These are phyloP conservation scores for Hansenula lynferdii DNA, from an alignment of 1,139 yeast species.

Conservation along the genomic window DNA sequence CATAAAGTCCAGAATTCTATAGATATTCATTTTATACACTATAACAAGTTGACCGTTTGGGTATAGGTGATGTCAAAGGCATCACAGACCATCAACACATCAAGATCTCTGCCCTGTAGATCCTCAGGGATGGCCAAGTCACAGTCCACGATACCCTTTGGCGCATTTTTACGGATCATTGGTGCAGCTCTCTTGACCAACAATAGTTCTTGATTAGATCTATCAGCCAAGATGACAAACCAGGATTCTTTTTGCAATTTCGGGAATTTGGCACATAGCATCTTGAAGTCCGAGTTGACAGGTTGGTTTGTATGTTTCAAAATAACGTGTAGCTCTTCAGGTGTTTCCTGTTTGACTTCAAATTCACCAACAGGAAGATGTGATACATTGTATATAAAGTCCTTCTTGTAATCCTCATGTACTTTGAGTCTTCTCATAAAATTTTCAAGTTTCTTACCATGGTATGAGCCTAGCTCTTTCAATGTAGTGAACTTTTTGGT, in stretches of 20 bases:
- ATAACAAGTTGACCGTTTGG: background rate
- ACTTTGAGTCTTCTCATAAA: constrained; percentile 14
- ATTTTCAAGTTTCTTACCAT: constrained; percentile 13
- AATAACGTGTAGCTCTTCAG: constrained; percentile 36
- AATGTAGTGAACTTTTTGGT: constrained; percentile 4
- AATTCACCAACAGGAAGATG: constrained; percentile 39
- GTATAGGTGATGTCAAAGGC: constrained; percentile 40
- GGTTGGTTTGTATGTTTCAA: constrained; percentile 53
- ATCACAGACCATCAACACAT: constrained; percentile 56
- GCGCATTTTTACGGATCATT: constrained; percentile 28
- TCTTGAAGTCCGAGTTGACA: constrained; percentile 53
- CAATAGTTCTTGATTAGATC: constrained; percentile 41
- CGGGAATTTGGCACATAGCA: constrained; percentile 79
- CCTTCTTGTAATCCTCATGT: constrained; percentile 21
- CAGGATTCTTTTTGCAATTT: constrained; percentile 92
- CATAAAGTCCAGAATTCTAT: too few species aligned
- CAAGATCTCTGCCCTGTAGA: constrained; percentile 39
- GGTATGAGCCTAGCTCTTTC: constrained; percentile 13
- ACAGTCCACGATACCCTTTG: constrained; percentile 40
- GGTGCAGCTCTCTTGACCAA: constrained; percentile 70
- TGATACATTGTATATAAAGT: constrained; percentile 40
- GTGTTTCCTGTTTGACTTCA: constrained; percentile 28
- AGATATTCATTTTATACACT: too few species aligned
- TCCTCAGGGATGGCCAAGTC: constrained; percentile 47
- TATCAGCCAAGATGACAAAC: constrained; percentile 67